A percentile compares a stretch with the other conserved stretches of the same genome.
phyloP scores from a whole-genome alignment of 73 alveolate genomes.

The Tetrahymena elliotti region DNA sequence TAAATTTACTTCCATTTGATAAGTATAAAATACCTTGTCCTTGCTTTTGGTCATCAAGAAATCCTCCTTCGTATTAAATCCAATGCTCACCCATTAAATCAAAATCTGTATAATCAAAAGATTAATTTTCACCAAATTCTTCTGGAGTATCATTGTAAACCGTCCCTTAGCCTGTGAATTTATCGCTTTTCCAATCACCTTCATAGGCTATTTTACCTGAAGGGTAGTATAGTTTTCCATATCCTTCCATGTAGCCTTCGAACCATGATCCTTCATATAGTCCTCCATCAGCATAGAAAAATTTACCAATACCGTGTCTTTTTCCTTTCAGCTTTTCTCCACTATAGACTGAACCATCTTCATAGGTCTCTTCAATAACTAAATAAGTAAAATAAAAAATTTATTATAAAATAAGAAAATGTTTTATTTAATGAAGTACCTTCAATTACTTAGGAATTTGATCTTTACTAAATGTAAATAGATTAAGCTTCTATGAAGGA shows the following conservation, averaged over 20 bases:
- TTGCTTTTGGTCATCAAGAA: constrained; percentile 21
- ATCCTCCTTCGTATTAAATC: constrained; percentile 15
- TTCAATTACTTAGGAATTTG: background rate
- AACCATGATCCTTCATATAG: constrained; percentile 40
- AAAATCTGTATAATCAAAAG: constrained; percentile 30
- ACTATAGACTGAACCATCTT: constrained; percentile 27
- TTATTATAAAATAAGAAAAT: background rate
- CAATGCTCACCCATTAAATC: constrained; percentile 37
- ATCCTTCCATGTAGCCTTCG: constrained; percentile 35
- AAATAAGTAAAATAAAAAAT: background rate
- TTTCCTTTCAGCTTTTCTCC: constrained; percentile 31
- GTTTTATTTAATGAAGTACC: background rate
- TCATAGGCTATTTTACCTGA: constrained; percentile 42
- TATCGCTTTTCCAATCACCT: constrained; percentile 33
- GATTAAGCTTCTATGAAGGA: background rate
- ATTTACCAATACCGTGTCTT: constrained; percentile 31
- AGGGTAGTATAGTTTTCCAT: constrained; percentile 20
- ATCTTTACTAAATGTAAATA: background rate
- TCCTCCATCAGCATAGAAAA: constrained; percentile 28
- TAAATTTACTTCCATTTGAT: constrained; percentile 35
- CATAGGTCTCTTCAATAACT: constrained; percentile 2
- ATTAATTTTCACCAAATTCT: background rate
- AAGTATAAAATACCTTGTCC: constrained; percentile 26
- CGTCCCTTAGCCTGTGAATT: constrained; percentile 27
- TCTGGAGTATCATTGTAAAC: constrained; percentile 37